phyloP scores from a whole-genome alignment of 2,329 filamentous ascomycete species.

The Fusarium tuaranense region DNA sequence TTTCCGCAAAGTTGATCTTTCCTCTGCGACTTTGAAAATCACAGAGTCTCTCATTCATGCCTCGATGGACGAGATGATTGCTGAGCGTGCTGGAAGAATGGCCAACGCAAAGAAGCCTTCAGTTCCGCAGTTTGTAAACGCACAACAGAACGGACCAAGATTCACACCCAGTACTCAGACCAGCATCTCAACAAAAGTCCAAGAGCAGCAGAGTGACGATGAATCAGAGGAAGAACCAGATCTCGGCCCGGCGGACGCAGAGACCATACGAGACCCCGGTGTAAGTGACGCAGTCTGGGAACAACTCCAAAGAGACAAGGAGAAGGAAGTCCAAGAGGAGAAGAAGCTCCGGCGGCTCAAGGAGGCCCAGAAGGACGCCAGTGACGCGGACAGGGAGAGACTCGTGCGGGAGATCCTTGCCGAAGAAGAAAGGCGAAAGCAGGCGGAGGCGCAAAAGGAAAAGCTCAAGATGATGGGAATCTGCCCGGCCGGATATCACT shows the following conservation, averaged over 20 bases:
- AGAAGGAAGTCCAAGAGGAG: constrained; percentile 53
- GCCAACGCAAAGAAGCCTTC: constrained; percentile 15
- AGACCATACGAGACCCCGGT: constrained; percentile 61
- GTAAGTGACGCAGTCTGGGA: constrained; percentile 72
- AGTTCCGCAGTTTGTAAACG: fast-evolving
- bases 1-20: constrained; percentile 51
- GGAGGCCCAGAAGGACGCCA: constrained; percentile 42
- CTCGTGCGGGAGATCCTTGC: constrained; percentile 48
- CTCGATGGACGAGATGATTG: constrained; percentile 41
- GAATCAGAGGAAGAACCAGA: not conserved
- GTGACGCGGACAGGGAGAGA: constrained; percentile 49
- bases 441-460: constrained; percentile 54
- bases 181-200: not conserved
- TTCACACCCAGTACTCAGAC: not conserved
- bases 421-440: constrained; percentile 53
- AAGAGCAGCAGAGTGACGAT: not conserved
- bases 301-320: constrained; percentile 65
- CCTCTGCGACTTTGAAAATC: constrained; percentile 19
- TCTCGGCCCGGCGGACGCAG: not conserved
- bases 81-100: constrained; percentile 23
- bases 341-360: constrained; percentile 51
- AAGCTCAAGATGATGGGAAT: constrained; percentile 65
- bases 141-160: fast-evolving
- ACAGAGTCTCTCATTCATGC: constrained; percentile 22
- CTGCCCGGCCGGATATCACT: constrained; percentile 68